These are phyloP conservation scores for Aspergillus ustus DNA, from an alignment of 2,329 filamentous ascomycete genomes.

Conservation along the genomic window DNA sequence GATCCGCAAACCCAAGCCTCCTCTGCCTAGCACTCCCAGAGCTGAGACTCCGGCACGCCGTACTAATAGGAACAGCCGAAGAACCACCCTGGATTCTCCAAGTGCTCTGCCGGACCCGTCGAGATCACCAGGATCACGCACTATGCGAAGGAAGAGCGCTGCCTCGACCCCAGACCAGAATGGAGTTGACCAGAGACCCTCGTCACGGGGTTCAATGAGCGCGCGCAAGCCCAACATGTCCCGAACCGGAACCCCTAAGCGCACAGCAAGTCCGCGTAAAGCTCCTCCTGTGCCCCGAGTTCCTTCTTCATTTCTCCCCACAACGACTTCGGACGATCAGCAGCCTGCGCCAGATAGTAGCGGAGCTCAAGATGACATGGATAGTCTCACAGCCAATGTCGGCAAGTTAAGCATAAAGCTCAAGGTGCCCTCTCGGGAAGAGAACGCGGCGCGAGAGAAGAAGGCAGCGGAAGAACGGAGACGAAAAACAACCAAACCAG, in stretches of 20 bases:
- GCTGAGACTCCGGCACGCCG: conserved; percentile 60
- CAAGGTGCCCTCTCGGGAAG: conserved; percentile 62
- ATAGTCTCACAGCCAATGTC: conserved; percentile 57
- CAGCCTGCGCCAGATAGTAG: conserved; percentile 8
- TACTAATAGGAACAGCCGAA: conserved; percentile 54
- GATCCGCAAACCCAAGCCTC: conserved; percentile 63
- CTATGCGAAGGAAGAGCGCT: conserved; percentile 36
- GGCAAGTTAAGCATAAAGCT: conserved; percentile 61
- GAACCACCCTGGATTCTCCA: conserved; percentile 65
- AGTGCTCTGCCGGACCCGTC: conserved; percentile 48
- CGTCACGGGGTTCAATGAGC: conserved; percentile 14
- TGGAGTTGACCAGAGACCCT: conserved; percentile 18
- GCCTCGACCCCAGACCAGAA: conserved; percentile 20
- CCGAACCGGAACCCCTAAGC: conserved; percentile 47
- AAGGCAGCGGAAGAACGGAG: conserved; percentile 48
- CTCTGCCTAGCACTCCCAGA: conserved; percentile 54
- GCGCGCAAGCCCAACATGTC: conserved; percentile 66
- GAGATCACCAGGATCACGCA: conserved; percentile 28
- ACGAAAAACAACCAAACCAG: conserved; percentile 31
- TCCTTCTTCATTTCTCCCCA: conserved; percentile 40
- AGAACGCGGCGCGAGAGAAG: conserved; percentile 59
- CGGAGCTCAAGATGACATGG: conserved; percentile 45
- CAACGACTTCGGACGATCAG: not conserved
- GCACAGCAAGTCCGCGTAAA: conserved; percentile 40
- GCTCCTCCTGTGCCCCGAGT: conserved; percentile 49